Conservation (phyloP, 2,329 filamentous ascomycete genomes). For the Sclerotinia trifoliorum region DNA sequence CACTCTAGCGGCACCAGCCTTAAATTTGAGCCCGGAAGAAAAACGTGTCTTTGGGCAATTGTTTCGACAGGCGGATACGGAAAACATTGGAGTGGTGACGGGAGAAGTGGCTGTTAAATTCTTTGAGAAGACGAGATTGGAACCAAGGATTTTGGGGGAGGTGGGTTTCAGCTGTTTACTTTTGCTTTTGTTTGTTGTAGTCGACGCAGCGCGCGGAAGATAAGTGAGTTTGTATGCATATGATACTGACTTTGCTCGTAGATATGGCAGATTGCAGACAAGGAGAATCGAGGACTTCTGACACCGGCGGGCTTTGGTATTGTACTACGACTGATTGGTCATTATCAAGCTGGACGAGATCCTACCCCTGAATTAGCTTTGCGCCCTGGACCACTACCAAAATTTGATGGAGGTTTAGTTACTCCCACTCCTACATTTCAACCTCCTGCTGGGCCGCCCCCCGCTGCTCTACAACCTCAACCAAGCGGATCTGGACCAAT, state of each 20-base stretch:
- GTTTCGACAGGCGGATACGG: slow-evolving; percentile 88
- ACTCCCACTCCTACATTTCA: slow-evolving; percentile 47
- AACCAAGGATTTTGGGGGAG: slow-evolving; percentile 83
- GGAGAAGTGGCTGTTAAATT: slow-evolving; percentile 96
- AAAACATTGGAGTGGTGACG: slow-evolving; percentile 88
- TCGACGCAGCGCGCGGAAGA: slow-evolving; percentile 8
- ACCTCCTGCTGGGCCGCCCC: slow-evolving; percentile 47
- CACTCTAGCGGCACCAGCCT: slow-evolving; percentile 57
- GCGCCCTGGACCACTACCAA: slow-evolving; percentile 82
- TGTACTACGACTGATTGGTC: slow-evolving; percentile 89
- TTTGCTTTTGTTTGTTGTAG: neutral
- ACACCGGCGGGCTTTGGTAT: slow-evolving; percentile 91
- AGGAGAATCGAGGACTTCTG: slow-evolving; percentile 90
- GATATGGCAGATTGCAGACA: slow-evolving; percentile 99
- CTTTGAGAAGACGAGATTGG: slow-evolving; percentile 92
- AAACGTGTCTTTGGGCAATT: slow-evolving; percentile 91
- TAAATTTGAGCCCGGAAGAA: slow-evolving; percentile 88
- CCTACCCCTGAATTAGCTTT: slow-evolving; percentile 79
- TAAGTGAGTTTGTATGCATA: too few relatives aligned
- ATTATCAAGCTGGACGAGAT: slow-evolving; percentile 84
- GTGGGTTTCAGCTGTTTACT: slow-evolving; percentile 44
- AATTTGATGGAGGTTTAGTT: slow-evolving; percentile 73
- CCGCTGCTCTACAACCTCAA: slow-evolving; percentile 52
- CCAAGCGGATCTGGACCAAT: slow-evolving; percentile 65
- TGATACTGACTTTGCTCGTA: slow-evolving; percentile 41